Percentiles rank a stretch among this genome's conserved stretches.
Conservation (phyloP, 2,329 filamentous ascomycete species). For the Pseudopithomyces maydicus region DNA sequence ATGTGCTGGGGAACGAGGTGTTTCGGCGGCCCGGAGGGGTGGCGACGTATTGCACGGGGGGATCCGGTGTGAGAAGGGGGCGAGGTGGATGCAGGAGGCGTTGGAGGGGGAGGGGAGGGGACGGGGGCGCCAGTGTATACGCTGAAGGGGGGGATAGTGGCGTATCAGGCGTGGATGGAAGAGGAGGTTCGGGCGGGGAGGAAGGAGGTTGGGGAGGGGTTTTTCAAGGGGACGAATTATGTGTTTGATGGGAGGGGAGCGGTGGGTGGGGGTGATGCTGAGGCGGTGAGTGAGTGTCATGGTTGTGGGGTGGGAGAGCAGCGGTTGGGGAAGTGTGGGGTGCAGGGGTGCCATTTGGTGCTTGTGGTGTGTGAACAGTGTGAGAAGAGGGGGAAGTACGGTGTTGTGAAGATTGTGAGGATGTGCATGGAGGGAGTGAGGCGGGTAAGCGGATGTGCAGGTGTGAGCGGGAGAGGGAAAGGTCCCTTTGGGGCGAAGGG, state of each 20-base stretch:
- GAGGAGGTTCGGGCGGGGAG: constrained; percentile 20
- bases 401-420: constrained; percentile 24
- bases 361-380: constrained; percentile 24
- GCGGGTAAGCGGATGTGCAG: constrained; percentile 14
- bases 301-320: constrained; percentile 16
- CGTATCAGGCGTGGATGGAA: constrained; percentile 30
- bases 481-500: constrained; percentile 21
- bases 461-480: constrained; percentile 25
- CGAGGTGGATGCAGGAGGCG: constrained; percentile 31
- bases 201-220: constrained; percentile 20
- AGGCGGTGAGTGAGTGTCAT: constrained; percentile 23
- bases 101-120: constrained; percentile 3
- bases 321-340: constrained; percentile 23
- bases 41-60: constrained; percentile 31
- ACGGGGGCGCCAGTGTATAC: constrained; percentile 19
- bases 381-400: constrained; percentile 12
- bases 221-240: constrained; percentile 31
- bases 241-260: constrained; percentile 31
- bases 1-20: constrained; percentile 18
- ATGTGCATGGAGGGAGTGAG: constrained; percentile 1
- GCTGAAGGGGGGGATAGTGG: constrained; percentile 27
- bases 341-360: constrained; percentile 23
- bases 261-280: constrained; percentile 13
- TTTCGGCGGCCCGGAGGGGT: constrained; percentile 17
- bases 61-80: constrained; percentile 32